These are phyloP conservation scores for Magnolia officinalis DNA, from an alignment of 164 flowering plant genomes.

Conservation along the genomic window DNA sequence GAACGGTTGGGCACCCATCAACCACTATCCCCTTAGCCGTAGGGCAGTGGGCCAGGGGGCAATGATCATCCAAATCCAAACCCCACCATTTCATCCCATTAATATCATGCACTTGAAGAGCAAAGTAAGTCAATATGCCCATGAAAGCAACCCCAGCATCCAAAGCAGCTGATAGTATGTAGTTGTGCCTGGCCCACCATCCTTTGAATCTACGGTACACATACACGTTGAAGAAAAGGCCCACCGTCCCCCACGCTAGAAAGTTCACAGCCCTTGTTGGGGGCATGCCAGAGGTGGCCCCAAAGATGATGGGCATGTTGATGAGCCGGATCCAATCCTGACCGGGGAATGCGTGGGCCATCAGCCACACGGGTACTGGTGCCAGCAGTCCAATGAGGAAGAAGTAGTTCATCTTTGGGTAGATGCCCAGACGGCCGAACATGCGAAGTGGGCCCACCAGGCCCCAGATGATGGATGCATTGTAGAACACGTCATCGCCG, in stretches of 20 bases:
- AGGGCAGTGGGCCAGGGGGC: constrained; percentile 58
- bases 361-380: constrained; percentile 45
- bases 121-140: constrained; percentile 35
- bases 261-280: constrained; percentile 52
- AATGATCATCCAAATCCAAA: constrained; percentile 34
- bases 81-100: constrained; percentile 63
- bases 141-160: constrained; percentile 70
- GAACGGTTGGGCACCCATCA: constrained; percentile 6
- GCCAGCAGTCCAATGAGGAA: constrained; percentile 43
- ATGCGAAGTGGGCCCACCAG: constrained; percentile 43
- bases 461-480: constrained; percentile 53
- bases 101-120: constrained; percentile 31
- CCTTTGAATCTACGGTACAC: constrained; percentile 40
- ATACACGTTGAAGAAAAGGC: constrained; percentile 47
- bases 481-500: constrained; percentile 42
- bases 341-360: constrained; percentile 37
- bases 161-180: constrained; percentile 58
- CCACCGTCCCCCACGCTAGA: constrained; percentile 47
- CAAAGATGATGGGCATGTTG: constrained; percentile 55
- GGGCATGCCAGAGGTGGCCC: constrained; percentile 37
- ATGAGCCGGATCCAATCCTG: constrained; percentile 51
- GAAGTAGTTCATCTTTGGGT: constrained; percentile 34
- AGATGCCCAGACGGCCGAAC: constrained; percentile 38
- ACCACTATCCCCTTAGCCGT: constrained; percentile 40
- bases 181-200: constrained; percentile 81